These are phyloP conservation scores for Plasmodium gonderi DNA, from an alignment of 169 alveolate species.

Conservation along the genomic window DNA sequence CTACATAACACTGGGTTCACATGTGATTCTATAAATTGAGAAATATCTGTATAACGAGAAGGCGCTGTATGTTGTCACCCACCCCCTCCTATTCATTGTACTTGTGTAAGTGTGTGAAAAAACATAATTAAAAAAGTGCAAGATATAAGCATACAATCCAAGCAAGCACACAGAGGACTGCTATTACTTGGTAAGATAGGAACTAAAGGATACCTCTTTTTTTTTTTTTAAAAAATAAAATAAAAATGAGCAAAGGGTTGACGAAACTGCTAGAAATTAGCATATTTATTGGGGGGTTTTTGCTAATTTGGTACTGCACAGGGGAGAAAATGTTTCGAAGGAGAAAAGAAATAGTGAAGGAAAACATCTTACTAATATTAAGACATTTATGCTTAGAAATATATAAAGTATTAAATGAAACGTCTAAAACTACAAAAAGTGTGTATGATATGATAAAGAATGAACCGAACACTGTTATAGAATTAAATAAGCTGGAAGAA, in stretches of 20 bases:
- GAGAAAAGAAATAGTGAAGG: conserved; percentile 40
- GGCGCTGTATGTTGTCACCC: too few species aligned
- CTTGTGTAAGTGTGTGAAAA: too few species aligned
- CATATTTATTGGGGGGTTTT: conserved; percentile 36
- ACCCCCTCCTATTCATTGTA: too few species aligned
- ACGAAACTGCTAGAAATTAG: conserved; percentile 13
- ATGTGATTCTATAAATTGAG: too few species aligned
- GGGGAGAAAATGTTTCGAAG: conserved; percentile 35
- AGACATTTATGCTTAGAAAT: conserved; percentile 50
- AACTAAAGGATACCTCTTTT: neutral
- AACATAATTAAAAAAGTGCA: neutral
- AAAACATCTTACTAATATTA: conserved; percentile 31
- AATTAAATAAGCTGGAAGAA: conserved; percentile 57
- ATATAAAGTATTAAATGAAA: conserved; percentile 38
- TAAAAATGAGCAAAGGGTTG: conserved; percentile 26
- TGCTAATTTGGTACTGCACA: conserved; percentile 55
- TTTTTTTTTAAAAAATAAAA: neutral
- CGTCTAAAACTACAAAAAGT: conserved; percentile 40
- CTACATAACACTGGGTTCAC: too few species aligned
- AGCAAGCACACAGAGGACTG: too few species aligned
- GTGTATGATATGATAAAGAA: conserved; percentile 53
- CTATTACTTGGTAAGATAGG: too few species aligned
- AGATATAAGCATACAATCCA: too few species aligned
- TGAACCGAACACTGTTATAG: conserved; percentile 49
- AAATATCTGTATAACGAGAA: too few species aligned